phyloP scores from a whole-genome alignment of 331 rosid genomes.

The Quercus tomentella region DNA sequence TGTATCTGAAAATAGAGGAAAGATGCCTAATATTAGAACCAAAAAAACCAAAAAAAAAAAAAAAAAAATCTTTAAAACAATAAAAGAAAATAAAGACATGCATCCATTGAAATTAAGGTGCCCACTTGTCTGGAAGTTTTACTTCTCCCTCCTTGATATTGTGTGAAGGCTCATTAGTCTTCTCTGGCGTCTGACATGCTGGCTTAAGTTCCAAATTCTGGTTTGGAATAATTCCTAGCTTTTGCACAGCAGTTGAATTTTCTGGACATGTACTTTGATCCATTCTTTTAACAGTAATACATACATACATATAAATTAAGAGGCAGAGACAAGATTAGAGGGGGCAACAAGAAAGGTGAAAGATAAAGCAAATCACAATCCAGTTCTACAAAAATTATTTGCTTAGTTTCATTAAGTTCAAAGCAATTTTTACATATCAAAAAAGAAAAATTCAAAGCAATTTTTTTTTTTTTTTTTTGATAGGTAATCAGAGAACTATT shows the following conservation, averaged over 20 bases:
- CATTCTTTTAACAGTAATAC: slow-evolving; percentile 26
- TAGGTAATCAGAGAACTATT: no score
- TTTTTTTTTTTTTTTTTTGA: no score
- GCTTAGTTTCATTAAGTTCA: no score
- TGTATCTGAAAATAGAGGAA: slow-evolving; percentile 35
- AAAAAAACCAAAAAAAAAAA: not conserved
- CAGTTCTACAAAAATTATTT: no score
- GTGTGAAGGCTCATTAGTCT: slow-evolving; percentile 32
- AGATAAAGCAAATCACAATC: no score
- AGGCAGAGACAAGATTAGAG: no score
- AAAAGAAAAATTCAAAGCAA: no score
- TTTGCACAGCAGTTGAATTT: slow-evolving; percentile 4
- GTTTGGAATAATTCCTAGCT: not conserved
- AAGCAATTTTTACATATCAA: no score
- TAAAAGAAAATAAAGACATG: not conserved
- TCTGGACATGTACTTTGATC: slow-evolving; percentile 23
- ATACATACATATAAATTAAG: not conserved
- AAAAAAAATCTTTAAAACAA: not conserved
- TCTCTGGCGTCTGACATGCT: slow-evolving; percentile 55
- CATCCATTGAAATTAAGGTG: slow-evolving; percentile 10
- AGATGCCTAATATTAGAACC: not conserved
- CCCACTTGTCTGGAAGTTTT: slow-evolving; percentile 51
- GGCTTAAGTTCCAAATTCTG: slow-evolving; percentile 10
- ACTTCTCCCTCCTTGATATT: slow-evolving; percentile 17
- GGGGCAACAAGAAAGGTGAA: no score